phyloP scores from a whole-genome alignment of 2,329 filamentous ascomycete genomes.

The Xylariomycetidae sp. region DNA sequence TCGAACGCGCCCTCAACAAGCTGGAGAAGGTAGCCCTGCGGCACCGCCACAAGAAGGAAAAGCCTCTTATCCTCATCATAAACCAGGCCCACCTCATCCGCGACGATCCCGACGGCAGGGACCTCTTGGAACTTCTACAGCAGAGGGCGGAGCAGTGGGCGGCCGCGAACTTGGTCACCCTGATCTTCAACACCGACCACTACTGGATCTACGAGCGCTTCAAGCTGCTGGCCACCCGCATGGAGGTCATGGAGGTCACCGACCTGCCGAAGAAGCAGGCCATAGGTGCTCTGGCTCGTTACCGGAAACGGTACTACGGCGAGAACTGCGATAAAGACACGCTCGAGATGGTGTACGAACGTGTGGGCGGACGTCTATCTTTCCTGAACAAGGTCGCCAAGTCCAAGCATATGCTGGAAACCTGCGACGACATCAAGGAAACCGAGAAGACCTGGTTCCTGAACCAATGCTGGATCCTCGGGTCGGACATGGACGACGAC shows the following conservation, averaged over 20 bases:
- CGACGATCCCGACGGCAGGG: slow-evolving; percentile 87
- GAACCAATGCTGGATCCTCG: slow-evolving; percentile 73
- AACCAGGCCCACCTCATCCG: slow-evolving; percentile 89
- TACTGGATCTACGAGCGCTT: slow-evolving; percentile 98
- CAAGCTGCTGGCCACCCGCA: slow-evolving; percentile 85
- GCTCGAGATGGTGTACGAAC: slow-evolving; percentile 75
- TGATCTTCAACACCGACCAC: slow-evolving; percentile 94
- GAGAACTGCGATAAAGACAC: slow-evolving; percentile 49
- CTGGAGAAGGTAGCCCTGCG: slow-evolving; percentile 87
- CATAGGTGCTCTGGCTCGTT: slow-evolving; percentile 68
- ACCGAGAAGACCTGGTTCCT: slow-evolving; percentile 74
- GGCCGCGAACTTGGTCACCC: slow-evolving; percentile 80
- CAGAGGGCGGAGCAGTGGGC: slow-evolving; percentile 97
- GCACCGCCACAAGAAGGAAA: slow-evolving; percentile 53
- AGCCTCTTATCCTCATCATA: slow-evolving; percentile 84
- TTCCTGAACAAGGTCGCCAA: slow-evolving; percentile 91
- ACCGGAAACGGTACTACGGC: slow-evolving; percentile 71
- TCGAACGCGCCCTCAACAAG: slow-evolving; percentile 96
- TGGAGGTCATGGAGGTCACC: slow-evolving; percentile 84
- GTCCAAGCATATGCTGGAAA: slow-evolving; percentile 69
- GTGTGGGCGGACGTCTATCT: slow-evolving; percentile 79
- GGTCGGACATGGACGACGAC: slow-evolving; percentile 82
- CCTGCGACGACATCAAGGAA: slow-evolving; percentile 66
- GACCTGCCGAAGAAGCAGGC: slow-evolving; percentile 78
- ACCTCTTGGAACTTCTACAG: slow-evolving; percentile 89